Base-by-base conservation (phyloP, 768 basidiomycete species). In the Candolleomyces aberdarensis region DNA sequence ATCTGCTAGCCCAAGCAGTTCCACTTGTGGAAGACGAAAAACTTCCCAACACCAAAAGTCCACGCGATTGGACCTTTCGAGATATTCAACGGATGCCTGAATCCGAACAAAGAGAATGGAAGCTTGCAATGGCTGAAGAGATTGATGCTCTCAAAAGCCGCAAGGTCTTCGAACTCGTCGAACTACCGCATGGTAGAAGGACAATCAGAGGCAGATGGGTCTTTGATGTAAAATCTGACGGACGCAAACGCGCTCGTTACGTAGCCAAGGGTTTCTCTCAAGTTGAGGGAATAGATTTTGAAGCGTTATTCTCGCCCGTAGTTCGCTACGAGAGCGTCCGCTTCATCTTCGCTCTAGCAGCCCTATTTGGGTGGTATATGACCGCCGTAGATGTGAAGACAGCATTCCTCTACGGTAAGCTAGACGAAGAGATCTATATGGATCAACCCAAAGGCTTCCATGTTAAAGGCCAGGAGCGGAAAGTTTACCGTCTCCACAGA, bases 371-470 rank as follows among this genome's bases (percentile, higher is more conserved):
- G 29, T 75, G 75, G 61, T 67, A 80, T 5, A 49, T 83, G 5
- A 64, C 77, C 19, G 72, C 67, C 49, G 66, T 82, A 9, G 78
- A 85, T 63, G 72, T 83, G 17, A 77, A 71, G 58, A 67, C 64
- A 26, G 70, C 76, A 6, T 78, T 73, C 61, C 62, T 77, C 26
- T 67, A 76, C 62, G 69, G 72, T 0, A 22, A 61, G 51, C 44
- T 76, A 0, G 58, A 69, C 1, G 70, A 79, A 36, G 64, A 67
- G 11, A 77, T 81, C 2, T 80, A 74, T 46, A 78, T 81, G 74
- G 2, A 49, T 5, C 76, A 79, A 64, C 78, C 78, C 0, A 63
- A 67, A 3, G 71, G 74, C 0, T 78, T 72, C 47, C 36, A 66
- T 0, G 71, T 53, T 17, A 74, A 29, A 58, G 72, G 14, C 67